Percentiles rank a stretch among this genome's conserved stretches.
phyloP scores from a whole-genome alignment of 108 stramenopile genomes.

The Skeletonema marinoi region DNA sequence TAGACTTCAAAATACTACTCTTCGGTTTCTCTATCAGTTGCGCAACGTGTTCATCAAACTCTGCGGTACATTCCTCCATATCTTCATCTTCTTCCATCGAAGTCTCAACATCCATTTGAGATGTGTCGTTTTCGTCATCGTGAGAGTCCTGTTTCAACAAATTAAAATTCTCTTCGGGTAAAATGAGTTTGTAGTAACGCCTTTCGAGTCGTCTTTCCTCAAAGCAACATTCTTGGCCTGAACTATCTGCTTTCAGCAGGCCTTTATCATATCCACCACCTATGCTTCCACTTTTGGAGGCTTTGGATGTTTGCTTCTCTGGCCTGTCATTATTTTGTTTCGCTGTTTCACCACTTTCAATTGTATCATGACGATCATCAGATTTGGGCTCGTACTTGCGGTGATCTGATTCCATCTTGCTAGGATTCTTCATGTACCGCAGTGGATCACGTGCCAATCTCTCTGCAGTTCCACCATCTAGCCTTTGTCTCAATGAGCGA shows the following conservation, averaged over 20 bases:
- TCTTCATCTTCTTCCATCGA: slow-evolving; percentile 39
- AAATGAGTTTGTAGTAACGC: slow-evolving; percentile 45
- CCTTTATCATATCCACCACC: slow-evolving; percentile 53
- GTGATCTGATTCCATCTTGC: slow-evolving; percentile 53
- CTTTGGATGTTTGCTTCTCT: background rate
- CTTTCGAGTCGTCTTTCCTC: slow-evolving; percentile 63
- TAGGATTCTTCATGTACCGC: slow-evolving; percentile 72
- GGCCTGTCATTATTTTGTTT: slow-evolving; percentile 7
- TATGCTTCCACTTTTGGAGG: background rate
- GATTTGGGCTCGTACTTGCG: slow-evolving; percentile 30
- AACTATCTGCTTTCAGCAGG: slow-evolving; percentile 45
- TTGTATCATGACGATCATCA: slow-evolving; percentile 1
- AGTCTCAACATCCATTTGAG: slow-evolving; percentile 64
- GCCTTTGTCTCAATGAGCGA: slow-evolving; percentile 69
- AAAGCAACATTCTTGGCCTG: slow-evolving; percentile 73
- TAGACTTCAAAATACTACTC: slow-evolving; percentile 25
- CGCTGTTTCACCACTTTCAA: background rate
- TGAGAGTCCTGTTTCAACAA: slow-evolving; percentile 35
- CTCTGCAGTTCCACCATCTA: slow-evolving; percentile 76
- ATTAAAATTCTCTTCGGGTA: slow-evolving; percentile 58
- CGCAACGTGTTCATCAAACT: background rate
- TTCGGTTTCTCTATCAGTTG: slow-evolving; percentile 3
- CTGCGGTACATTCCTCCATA: slow-evolving; percentile 19
- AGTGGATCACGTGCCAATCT: slow-evolving; percentile 70
- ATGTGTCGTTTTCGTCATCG: slow-evolving; percentile 30